Evolutionary conservation across 257 asterid genomes (phyloP).

Genomic region (Solanum stenotomum): DNA sequence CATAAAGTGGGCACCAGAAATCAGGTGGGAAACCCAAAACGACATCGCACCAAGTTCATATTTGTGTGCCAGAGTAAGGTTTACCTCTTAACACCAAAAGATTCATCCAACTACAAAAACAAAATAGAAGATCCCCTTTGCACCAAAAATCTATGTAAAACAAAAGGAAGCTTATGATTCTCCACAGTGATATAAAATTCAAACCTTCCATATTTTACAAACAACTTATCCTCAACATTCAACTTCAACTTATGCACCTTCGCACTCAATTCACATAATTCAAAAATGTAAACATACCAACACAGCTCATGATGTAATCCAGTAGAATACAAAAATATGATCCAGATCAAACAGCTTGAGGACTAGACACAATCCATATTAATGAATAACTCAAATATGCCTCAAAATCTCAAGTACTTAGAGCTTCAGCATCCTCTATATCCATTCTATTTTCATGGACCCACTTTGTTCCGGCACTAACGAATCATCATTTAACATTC

Average conservation of each 20-base stretch:
- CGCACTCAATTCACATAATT: not conserved
- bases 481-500: not conserved
- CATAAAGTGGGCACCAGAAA: not conserved
- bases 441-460: not conserved
- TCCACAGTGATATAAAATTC: not conserved
- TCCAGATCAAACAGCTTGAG: not conserved
- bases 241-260: not conserved
- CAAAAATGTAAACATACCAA: not conserved
- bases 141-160: not conserved
- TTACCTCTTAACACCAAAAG: not conserved
- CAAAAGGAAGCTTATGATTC: not conserved
- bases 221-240: not conserved
- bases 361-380: not conserved
- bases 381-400: not conserved
- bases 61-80: not conserved
- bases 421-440: not conserved
- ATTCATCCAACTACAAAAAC: not conserved
- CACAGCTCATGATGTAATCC: not conserved
- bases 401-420: not conserved
- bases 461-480: not conserved
- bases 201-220: not conserved
- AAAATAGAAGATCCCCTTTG: not conserved
- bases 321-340: not conserved
- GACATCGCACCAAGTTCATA: not conserved
- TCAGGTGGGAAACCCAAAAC: not conserved